Percentiles rank a stretch among this genome's conserved stretches.
phyloP scores from a whole-genome alignment of 768 basidiomycete species.

The Melanogaster broomeanus region DNA sequence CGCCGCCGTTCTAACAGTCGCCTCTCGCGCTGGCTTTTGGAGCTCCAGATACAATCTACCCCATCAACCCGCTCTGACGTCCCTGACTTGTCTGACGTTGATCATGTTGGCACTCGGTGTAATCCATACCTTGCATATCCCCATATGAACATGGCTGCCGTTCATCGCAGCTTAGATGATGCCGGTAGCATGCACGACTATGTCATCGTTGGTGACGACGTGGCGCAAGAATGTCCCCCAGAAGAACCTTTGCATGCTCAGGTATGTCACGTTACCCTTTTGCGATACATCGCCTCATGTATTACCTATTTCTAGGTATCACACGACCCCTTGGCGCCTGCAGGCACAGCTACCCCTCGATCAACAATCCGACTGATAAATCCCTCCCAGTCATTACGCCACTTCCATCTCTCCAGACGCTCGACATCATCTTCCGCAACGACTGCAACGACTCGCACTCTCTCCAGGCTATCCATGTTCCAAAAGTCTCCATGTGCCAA shows the following conservation, averaged over 20 bases:
- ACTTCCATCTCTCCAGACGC: slow-evolving; percentile 43
- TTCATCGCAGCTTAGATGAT: slow-evolving; percentile 33
- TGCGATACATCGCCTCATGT: slow-evolving; percentile 19
- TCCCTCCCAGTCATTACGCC: slow-evolving; percentile 42
- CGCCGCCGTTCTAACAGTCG: slow-evolving; percentile 41
- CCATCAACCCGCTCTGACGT: slow-evolving; percentile 13
- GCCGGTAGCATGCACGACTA: slow-evolving; percentile 39
- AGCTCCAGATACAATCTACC: slow-evolving; percentile 34
- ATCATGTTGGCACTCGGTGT: slow-evolving; percentile 29
- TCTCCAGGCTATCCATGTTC: slow-evolving; percentile 48
- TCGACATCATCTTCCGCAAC: slow-evolving; percentile 42
- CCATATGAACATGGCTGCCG: slow-evolving; percentile 30
- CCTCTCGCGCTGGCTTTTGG: slow-evolving; percentile 46
- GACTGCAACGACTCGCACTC: slow-evolving; percentile 33
- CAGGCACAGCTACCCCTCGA: slow-evolving; percentile 29
- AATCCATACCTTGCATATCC: slow-evolving; percentile 47
- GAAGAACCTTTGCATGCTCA: slow-evolving; percentile 12
- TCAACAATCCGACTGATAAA: slow-evolving; percentile 37
- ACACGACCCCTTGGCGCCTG: slow-evolving; percentile 18
- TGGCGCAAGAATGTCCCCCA: slow-evolving; percentile 26
- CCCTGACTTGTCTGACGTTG: slow-evolving; percentile 20
- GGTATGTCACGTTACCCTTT: slow-evolving; percentile 30
- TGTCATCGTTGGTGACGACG: slow-evolving; percentile 40
- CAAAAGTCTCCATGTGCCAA: slow-evolving; percentile 32
- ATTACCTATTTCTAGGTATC: slow-evolving; percentile 24